phyloP scores from a whole-genome alignment of 202 grass and related monocot genomes.

The Carex arenaria region DNA sequence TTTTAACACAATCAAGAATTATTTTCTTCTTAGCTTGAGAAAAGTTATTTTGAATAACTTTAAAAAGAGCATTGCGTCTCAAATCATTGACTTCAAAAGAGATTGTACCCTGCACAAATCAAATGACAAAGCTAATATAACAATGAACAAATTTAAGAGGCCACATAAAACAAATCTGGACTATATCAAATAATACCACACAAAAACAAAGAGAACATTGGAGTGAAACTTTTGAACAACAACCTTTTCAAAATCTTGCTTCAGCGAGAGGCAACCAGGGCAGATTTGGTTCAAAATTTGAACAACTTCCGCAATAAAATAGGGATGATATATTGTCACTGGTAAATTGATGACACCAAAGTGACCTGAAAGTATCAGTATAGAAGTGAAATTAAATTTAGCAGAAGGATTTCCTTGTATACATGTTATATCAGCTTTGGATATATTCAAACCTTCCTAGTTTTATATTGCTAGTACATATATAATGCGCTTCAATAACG shows the following conservation, averaged over 20 bases:
- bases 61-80: slow-evolving; percentile 25
- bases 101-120: slow-evolving; percentile 23
- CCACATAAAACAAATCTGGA: not conserved
- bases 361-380: slow-evolving; percentile 56
- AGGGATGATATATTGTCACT: slow-evolving; percentile 59
- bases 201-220: not conserved
- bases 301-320: slow-evolving; percentile 68
- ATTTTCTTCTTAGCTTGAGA: slow-evolving; percentile 29
- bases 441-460: not conserved
- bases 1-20: slow-evolving; percentile 2
- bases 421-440: slow-evolving; percentile 1
- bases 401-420: slow-evolving; percentile 13
- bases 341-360: slow-evolving; percentile 67
- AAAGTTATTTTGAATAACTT: slow-evolving; percentile 34
- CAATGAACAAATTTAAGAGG: not conserved
- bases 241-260: slow-evolving; percentile 57
- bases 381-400: not conserved
- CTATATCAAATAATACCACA: not conserved
- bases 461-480: not conserved
- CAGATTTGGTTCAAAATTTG: slow-evolving; percentile 87
- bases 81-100: slow-evolving; percentile 32
- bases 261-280: slow-evolving; percentile 53
- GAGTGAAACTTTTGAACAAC: slow-evolving; percentile 22
- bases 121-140: slow-evolving; percentile 4
- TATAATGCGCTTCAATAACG: not conserved